A percentile compares a stretch with the other conserved stretches of the same genome.
These are phyloP conservation scores for Purshia tridentata DNA, from an alignment of 306 rosid species.

Conservation along the genomic window DNA sequence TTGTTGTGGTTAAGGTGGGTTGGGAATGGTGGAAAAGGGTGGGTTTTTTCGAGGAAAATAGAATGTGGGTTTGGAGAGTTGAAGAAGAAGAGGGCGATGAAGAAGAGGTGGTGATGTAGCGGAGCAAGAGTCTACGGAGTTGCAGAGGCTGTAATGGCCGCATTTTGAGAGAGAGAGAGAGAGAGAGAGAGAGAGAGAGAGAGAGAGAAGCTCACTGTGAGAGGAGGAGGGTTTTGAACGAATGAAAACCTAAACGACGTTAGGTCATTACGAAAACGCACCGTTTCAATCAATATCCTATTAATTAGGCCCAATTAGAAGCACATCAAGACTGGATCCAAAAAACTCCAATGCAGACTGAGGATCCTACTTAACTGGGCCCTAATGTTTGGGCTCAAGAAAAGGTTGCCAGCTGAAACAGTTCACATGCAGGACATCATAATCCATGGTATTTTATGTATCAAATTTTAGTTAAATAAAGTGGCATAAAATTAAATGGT, in stretches of 20 bases:
- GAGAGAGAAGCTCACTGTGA: neutral
- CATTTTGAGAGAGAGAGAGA: constrained; percentile 33
- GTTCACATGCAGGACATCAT: no score
- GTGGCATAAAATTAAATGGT: no score
- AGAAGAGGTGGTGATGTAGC: constrained; percentile 33
- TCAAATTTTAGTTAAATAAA: no score
- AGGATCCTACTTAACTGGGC: no score
- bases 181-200: neutral
- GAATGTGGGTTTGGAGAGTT: neutral
- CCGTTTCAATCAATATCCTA: neutral
- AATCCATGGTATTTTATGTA: no score
- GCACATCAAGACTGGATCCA: neutral
- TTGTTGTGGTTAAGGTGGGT: neutral
- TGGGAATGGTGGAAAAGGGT: constrained; percentile 32
- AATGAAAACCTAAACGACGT: constrained; percentile 18
- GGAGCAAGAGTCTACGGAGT: constrained; percentile 53
- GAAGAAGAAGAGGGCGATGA: constrained; percentile 20
- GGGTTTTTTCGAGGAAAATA: neutral
- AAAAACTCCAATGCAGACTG: no score
- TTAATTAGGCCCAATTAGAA: neutral
- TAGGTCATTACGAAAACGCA: neutral
- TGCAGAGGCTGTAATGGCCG: constrained; percentile 57
- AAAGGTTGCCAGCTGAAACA: no score
- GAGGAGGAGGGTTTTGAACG: neutral
- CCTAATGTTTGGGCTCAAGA: no score